Evolutionary conservation across 768 basidiomycete genomes (phyloP), one percentile per base, ranked within the genome.

Genomic region (Chalciporus chontae): DNA sequence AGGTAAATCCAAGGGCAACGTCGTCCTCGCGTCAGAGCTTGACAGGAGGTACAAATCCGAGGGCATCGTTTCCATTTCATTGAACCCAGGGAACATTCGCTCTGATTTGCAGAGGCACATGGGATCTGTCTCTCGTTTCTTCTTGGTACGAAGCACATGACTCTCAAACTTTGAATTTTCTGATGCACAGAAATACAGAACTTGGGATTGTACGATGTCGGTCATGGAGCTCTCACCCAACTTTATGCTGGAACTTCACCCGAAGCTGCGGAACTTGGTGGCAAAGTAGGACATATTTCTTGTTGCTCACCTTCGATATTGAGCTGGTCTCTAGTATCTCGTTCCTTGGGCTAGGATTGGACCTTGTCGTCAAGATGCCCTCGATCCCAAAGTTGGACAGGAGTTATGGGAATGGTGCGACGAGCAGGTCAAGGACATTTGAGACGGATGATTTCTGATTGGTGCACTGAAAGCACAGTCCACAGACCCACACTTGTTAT

Each of bases 341-440:
- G 54, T 70, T 29, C 70, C 69, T 18, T 71, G 68, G 67, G 70
- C 67, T 0, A 62, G 67, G 34, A 14, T 61, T 40, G 67, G 70
- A 11, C 43, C 49, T 34, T 40, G 60, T 29, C 59, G 53, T 11
- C n/a, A 47, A 21, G 55, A 53, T 15, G 57, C 56, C 11, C 46
- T 51, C 13, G 61, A 71, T 40, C 51, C 58, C 4, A 50, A 58
- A 41, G 34, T 61, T n/a, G 66, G 55, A 11, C 51, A 40, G 24
- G 55, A 65, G 11, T 47, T 72, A 26, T 72, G 69, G 68, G 56
- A 59, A 7, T 72, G 71, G 70, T 57, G 68, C 19, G 68, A 72
- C 43, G 68, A 70, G 34, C 68, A 70, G 42, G 53, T 64, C 31
- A 43, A 61, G 45, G 55, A 54, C 31, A 18, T 61, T 31, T 57